phyloP scores from a whole-genome alignment of 2,329 filamentous ascomycete species.

The Xenosphaeropsis pyriputrescens region DNA sequence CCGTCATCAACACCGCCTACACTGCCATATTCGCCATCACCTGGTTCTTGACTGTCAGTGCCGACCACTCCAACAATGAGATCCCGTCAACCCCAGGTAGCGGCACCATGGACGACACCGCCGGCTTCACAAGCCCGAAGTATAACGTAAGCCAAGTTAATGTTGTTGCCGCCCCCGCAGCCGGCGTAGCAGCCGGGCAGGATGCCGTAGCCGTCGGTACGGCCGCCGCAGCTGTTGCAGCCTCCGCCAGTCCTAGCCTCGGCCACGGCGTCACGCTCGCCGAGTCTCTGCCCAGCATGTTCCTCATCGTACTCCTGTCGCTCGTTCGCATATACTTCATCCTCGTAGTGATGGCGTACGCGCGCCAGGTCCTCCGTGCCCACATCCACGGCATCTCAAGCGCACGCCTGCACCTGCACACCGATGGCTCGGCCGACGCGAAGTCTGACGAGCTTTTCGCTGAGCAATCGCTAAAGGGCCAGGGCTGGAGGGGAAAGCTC shows the following conservation, averaged over 20 bases:
- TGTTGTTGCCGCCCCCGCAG: conserved; percentile 30
- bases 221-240: conserved; percentile 19
- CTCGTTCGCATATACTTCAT: conserved; percentile 70
- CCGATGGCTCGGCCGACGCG: conserved; percentile 23
- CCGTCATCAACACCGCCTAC: conserved; percentile 66
- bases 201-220: conserved; percentile 32
- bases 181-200: conserved; percentile 30
- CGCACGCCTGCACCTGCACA: conserved; percentile 15
- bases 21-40: conserved; percentile 68
- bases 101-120: conserved; percentile 37
- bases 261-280: conserved; percentile 50
- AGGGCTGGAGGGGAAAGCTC: conserved; percentile 64
- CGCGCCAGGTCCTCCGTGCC: conserved; percentile 59
- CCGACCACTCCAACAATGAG: conserved; percentile 18
- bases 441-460: conserved; percentile 57
- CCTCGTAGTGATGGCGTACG: conserved; percentile 71
- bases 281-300: conserved; percentile 61
- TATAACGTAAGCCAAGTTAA: conserved; percentile 44
- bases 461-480: conserved; percentile 52
- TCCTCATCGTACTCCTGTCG: conserved; percentile 61
- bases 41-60: conserved; percentile 65
- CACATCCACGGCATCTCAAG: conserved; percentile 34
- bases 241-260: conserved; percentile 29
- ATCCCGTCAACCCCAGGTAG: conserved; percentile 20
- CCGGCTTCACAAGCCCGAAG: conserved; percentile 49